These are phyloP conservation scores for Rhinocladiella mackenziei DNA, from an alignment of 2,329 filamentous ascomycete genomes.

Conservation along the genomic window DNA sequence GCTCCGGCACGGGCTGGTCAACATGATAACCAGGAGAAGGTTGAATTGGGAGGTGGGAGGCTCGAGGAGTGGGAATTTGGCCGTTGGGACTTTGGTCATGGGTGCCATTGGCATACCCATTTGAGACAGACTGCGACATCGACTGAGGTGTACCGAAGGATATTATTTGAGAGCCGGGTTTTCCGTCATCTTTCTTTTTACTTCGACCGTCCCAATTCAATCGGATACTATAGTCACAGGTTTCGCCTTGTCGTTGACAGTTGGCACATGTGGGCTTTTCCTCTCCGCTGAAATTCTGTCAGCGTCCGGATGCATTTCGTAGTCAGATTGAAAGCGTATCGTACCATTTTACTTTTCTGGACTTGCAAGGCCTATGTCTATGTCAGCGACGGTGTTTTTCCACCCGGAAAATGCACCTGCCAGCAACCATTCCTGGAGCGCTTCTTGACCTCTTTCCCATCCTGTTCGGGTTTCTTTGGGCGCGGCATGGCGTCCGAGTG, in stretches of 20 bases:
- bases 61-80: constrained; percentile 7
- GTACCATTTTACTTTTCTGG: constrained; percentile 72
- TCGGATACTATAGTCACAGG: constrained; percentile 75
- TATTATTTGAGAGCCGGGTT: constrained; percentile 34
- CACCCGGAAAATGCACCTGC: constrained; percentile 37
- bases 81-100: constrained; percentile 9
- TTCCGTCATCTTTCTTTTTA: constrained; percentile 50
- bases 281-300: constrained; percentile 55
- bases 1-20: constrained; percentile 13
- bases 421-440: constrained; percentile 67
- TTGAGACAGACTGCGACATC: constrained; percentile 10
- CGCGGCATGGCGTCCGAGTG: constrained; percentile 53
- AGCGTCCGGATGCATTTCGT: constrained; percentile 3
- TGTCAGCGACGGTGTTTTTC: constrained; percentile 21
- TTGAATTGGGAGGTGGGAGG: constrained; percentile 3
- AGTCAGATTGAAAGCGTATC: constrained; percentile 9
- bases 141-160: constrained; percentile 30
- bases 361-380: constrained; percentile 66
- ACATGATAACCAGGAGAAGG: constrained; percentile 8
- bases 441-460: constrained; percentile 60
- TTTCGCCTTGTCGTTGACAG: constrained; percentile 66
- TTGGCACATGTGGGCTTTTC: constrained; percentile 69
- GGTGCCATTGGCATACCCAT: constrained; percentile 17
- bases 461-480: constrained; percentile 51
- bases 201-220: constrained; percentile 75